Percentiles rank a stretch among this genome's conserved stretches.
Evolutionary conservation across 495 filamentous ascomycete genomes (phyloP).

Genomic region (Xylaria palmicola): DNA sequence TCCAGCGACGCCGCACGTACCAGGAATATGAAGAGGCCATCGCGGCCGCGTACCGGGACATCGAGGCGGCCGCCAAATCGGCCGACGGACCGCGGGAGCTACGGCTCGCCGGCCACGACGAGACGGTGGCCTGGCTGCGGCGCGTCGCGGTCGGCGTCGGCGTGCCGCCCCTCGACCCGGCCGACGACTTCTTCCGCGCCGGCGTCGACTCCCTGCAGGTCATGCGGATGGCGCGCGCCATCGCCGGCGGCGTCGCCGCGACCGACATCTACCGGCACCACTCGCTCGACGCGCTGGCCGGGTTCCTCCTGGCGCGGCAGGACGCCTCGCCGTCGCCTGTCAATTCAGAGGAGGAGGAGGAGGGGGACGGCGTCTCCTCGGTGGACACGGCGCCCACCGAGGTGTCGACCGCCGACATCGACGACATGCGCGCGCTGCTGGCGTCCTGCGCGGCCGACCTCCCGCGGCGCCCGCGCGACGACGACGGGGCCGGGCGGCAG

Average conservation of each 20-base stretch:
- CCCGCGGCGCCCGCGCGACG: not conserved
- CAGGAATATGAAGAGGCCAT: slow-evolving; percentile 41
- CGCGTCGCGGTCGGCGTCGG: not conserved
- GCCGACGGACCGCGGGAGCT: not conserved
- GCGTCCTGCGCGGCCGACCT: not conserved
- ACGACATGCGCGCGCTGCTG: not conserved
- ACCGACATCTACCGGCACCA: not conserved
- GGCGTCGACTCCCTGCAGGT: not conserved
- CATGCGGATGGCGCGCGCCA: not conserved
- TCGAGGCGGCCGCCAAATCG: not conserved
- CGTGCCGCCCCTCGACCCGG: not conserved
- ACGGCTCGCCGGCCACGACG: not conserved
- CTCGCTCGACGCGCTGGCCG: slow-evolving; percentile 16
- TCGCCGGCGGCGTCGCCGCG: not conserved
- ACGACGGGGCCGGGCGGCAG: no score
- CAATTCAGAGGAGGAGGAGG: no score
- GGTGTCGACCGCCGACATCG: not conserved
- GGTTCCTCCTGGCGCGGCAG: slow-evolving; percentile 21
- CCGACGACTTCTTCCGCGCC: not conserved
- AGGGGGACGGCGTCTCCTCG: no score
- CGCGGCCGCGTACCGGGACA: slow-evolving; percentile 29
- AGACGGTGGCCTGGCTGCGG: not conserved
- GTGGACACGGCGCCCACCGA: not conserved
- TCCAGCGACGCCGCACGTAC: slow-evolving; percentile 35
- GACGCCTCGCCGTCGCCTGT: no score